A percentile compares a stretch with the other conserved stretches of the same genome.
Evolutionary conservation across 2,329 filamentous ascomycete genomes (phyloP).

Genomic region (Diaporthe batatas): DNA sequence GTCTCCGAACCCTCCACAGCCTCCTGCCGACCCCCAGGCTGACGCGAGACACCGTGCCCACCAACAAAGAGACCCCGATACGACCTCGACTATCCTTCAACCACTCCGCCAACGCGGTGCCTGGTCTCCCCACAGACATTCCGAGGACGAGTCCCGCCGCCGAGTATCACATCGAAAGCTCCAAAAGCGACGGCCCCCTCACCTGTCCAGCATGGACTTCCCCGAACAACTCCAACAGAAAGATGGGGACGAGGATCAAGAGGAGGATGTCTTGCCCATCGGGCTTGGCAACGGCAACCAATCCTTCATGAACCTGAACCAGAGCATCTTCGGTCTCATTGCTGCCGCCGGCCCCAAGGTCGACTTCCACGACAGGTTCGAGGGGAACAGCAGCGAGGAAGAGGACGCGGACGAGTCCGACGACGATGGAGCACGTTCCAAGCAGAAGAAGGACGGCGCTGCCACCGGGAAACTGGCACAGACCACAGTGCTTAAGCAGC

Average conservation of each 20-base stretch:
- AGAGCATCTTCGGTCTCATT: constrained; percentile 94
- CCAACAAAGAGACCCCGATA: constrained; percentile 22
- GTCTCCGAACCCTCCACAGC: constrained; percentile 25
- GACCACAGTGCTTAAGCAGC: constrained; percentile 55
- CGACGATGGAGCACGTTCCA: constrained; percentile 41
- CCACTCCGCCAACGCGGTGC: constrained; percentile 29
- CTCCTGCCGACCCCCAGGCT: constrained; percentile 28
- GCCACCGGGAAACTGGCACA: constrained; percentile 51
- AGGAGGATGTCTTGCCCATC: constrained; percentile 62
- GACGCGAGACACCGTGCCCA: constrained; percentile 10
- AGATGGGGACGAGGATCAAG: constrained; percentile 62
- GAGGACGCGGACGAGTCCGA: constrained; percentile 71
- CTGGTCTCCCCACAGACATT: constrained; percentile 42
- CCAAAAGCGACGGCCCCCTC: constrained; percentile 53
- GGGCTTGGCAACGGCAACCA: constrained; percentile 60
- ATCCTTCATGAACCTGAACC: constrained; percentile 81
- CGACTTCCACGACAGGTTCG: constrained; percentile 85
- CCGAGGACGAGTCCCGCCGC: constrained; percentile 54
- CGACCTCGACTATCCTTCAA: constrained; percentile 26
- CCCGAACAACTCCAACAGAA: constrained; percentile 65
- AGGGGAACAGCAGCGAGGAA: constrained; percentile 84
- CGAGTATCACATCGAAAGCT: constrained; percentile 58
- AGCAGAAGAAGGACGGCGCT: constrained; percentile 28
- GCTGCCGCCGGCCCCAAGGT: constrained; percentile 86
- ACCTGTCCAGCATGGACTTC: constrained; percentile 60